Evolutionary conservation across 2,329 filamentous ascomycete genomes (phyloP).

Genomic region (Epichloe gansuensis): DNA sequence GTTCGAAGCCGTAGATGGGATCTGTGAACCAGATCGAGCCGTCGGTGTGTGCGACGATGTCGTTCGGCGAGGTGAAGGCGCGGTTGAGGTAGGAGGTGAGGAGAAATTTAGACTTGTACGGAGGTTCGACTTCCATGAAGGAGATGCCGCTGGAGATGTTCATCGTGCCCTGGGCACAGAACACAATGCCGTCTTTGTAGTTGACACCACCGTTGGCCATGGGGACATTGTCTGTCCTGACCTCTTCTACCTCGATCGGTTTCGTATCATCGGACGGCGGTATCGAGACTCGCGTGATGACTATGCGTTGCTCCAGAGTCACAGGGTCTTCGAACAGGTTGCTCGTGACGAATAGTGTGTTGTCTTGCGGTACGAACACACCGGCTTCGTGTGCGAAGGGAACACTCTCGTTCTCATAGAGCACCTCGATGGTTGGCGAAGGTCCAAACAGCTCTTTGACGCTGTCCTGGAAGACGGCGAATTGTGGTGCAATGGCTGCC

Average conservation of each 20-base stretch:
- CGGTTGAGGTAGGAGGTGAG: slow-evolving; percentile 29
- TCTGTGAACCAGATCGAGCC: slow-evolving; percentile 38
- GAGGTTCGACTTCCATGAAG: slow-evolving; percentile 19
- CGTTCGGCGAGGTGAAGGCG: slow-evolving; percentile 36
- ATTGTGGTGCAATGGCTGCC: background rate
- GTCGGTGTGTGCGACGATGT: slow-evolving; percentile 30
- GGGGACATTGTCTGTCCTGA: slow-evolving; percentile 18
- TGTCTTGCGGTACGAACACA: slow-evolving; percentile 18
- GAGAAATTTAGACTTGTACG: slow-evolving; percentile 17
- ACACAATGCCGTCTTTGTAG: slow-evolving; percentile 25
- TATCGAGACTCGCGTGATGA: slow-evolving; percentile 17
- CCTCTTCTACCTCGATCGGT: slow-evolving; percentile 18
- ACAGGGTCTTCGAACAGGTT: slow-evolving; percentile 16
- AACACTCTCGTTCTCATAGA: slow-evolving; percentile 25
- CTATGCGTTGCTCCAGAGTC: slow-evolving; percentile 14
- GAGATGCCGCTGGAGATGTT: slow-evolving; percentile 16
- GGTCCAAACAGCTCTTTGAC: slow-evolving; percentile 20
- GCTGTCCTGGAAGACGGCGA: slow-evolving; percentile 6
- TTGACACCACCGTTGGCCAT: slow-evolving; percentile 40
- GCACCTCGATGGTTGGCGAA: slow-evolving; percentile 21
- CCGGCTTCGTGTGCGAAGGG: slow-evolving; percentile 38
- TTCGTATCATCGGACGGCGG: slow-evolving; percentile 4
- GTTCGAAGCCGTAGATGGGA: slow-evolving; percentile 33
- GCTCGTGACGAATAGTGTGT: slow-evolving; percentile 22
- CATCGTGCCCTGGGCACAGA: slow-evolving; percentile 27